These are phyloP conservation scores for Scenedesmus sp. DNA, from an alignment of 163 green algal genomes.

Conservation along the genomic window DNA sequence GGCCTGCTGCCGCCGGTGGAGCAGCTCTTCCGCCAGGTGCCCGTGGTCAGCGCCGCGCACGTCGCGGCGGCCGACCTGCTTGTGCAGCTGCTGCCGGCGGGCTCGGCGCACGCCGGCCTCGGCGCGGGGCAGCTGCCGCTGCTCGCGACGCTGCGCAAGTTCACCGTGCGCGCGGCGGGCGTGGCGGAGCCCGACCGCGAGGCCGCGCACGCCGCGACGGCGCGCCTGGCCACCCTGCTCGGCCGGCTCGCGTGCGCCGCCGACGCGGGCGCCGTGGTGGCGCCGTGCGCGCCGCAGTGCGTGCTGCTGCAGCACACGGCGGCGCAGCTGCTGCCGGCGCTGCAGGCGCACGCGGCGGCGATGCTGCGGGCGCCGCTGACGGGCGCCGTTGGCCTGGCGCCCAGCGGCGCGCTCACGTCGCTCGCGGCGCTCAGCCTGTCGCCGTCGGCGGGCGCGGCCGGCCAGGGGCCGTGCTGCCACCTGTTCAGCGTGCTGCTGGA, in stretches of 20 bases:
- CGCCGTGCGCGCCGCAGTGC: too few relatives aligned
- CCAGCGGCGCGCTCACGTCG: too few relatives aligned
- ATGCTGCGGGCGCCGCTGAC: too few relatives aligned
- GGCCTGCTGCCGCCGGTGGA: constrained; percentile 30
- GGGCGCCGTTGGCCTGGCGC: too few relatives aligned
- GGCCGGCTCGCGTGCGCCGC: background rate
- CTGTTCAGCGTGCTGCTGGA: constrained; percentile 14
- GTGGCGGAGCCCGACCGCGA: constrained; percentile 25
- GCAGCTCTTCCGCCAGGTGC: constrained; percentile 39
- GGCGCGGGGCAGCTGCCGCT: constrained; percentile 23
- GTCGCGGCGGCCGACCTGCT: constrained; percentile 34
- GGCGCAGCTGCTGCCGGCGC: constrained; percentile 30
- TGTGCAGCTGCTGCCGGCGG: background rate
- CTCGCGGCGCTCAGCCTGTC: too few relatives aligned
- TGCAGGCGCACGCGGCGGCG: constrained; percentile 32
- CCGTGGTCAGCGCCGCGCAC: constrained; percentile 32
- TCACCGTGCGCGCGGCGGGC: constrained; percentile 5
- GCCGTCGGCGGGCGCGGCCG: too few relatives aligned
- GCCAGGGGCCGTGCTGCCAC: background rate
- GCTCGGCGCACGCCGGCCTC: background rate
- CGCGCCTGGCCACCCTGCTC: constrained; percentile 5
- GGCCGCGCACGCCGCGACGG: background rate
- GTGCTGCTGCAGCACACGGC: constrained; percentile 25
- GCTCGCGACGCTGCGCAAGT: constrained; percentile 42
- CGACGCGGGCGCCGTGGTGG: background rate